These are phyloP conservation scores for Lathyrus tuberosus DNA, from an alignment of 306 rosid species.

Conservation along the genomic window DNA sequence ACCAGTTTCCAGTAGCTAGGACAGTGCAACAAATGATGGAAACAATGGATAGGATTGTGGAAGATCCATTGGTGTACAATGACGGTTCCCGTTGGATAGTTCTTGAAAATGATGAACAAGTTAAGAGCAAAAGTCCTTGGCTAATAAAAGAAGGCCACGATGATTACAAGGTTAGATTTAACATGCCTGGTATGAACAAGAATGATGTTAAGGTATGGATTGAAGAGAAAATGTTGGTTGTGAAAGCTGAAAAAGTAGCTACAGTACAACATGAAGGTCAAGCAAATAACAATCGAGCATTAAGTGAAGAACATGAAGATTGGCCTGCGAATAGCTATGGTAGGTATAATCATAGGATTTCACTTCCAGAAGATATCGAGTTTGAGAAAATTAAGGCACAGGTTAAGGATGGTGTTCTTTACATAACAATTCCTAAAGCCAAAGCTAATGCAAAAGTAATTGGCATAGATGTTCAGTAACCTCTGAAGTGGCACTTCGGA, in stretches of 20 bases:
- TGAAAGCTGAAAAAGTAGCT: slow-evolving; percentile 41
- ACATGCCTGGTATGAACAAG: slow-evolving; percentile 48
- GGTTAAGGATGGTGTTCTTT: slow-evolving; percentile 44
- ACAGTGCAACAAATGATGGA: slow-evolving; percentile 49
- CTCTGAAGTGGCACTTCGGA: neutral
- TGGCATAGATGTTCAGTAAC: slow-evolving; percentile 40
- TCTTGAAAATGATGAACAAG: slow-evolving; percentile 29
- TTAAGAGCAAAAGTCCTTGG: slow-evolving; percentile 40
- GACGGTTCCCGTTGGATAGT: slow-evolving; percentile 37
- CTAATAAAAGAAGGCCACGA: slow-evolving; percentile 41
- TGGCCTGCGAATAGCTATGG: slow-evolving; percentile 43
- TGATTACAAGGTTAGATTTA: slow-evolving; percentile 42
- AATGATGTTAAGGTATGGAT: slow-evolving; percentile 48
- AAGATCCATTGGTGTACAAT: slow-evolving; percentile 33
- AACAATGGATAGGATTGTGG: slow-evolving; percentile 47
- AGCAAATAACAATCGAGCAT: slow-evolving; percentile 15
- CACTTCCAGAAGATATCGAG: slow-evolving; percentile 40
- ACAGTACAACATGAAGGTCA: slow-evolving; percentile 28
- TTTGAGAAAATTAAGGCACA: slow-evolving; percentile 43
- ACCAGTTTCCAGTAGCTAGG: slow-evolving; percentile 45
- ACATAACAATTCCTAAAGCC: slow-evolving; percentile 41
- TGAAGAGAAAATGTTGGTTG: slow-evolving; percentile 45
- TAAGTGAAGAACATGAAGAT: slow-evolving; percentile 11
- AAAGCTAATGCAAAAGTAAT: slow-evolving; percentile 29
- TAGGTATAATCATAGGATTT: slow-evolving; percentile 38